These are phyloP conservation scores for Warburgia ugandensis DNA, from an alignment of 164 flowering plant genomes.

Conservation along the genomic window DNA sequence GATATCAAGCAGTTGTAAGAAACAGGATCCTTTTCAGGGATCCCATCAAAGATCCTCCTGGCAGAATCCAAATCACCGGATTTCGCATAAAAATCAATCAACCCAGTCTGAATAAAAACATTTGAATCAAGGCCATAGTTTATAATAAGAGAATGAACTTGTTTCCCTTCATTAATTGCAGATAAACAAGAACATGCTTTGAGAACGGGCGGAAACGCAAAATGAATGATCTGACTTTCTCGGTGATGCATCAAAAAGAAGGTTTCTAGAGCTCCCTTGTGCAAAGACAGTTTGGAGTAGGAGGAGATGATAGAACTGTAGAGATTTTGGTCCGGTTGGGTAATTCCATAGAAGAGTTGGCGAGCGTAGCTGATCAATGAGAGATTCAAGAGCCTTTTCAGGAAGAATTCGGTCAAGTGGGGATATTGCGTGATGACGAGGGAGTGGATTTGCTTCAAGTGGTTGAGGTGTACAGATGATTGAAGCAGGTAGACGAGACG, in stretches of 20 bases:
- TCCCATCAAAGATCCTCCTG: slow-evolving; percentile 29
- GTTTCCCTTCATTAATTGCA: slow-evolving; percentile 27
- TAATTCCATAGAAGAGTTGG: slow-evolving; percentile 31
- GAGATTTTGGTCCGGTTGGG: slow-evolving; percentile 23
- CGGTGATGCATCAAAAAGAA: slow-evolving; percentile 24
- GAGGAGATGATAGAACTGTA: slow-evolving; percentile 25
- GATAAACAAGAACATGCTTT: slow-evolving; percentile 25
- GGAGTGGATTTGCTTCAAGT: slow-evolving; percentile 36
- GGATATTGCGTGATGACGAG: slow-evolving; percentile 16
- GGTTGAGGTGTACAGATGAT: slow-evolving; percentile 14
- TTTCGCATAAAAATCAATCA: slow-evolving; percentile 39
- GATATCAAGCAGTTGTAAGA: slow-evolving; percentile 42
- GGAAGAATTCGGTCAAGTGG: slow-evolving; percentile 17
- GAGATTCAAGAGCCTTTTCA: slow-evolving; percentile 10
- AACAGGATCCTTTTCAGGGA: slow-evolving; percentile 31
- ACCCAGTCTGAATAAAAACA: slow-evolving; percentile 28
- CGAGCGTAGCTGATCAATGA: slow-evolving; percentile 27
- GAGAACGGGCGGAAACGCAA: slow-evolving; percentile 27
- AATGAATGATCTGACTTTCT: slow-evolving; percentile 11
- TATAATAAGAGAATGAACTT: slow-evolving; percentile 29
- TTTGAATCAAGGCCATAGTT: slow-evolving; percentile 25
- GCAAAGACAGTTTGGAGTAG: slow-evolving; percentile 19
- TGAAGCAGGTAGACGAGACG: too few species aligned
- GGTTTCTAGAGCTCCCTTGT: slow-evolving; percentile 20
- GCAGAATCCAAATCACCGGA: slow-evolving; percentile 30